Evolutionary conservation across 192 early-diverging fungal genomes (phyloP).

Genomic region (Funneliformis mosseae): DNA sequence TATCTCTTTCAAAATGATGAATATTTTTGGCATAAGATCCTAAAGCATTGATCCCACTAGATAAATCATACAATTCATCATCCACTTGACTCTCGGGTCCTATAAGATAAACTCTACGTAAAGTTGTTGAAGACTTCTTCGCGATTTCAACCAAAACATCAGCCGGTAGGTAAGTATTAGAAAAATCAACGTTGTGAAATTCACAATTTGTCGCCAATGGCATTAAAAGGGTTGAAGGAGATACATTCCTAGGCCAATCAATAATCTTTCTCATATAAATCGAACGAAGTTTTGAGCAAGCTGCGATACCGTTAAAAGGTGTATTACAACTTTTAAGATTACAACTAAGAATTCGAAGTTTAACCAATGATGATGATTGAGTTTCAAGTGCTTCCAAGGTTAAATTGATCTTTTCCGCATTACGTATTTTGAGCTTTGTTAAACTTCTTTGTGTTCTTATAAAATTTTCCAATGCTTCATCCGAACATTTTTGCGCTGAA

Average conservation of each 20-base stretch:
- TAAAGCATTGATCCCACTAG: constrained; percentile 19
- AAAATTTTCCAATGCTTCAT: constrained; percentile 16
- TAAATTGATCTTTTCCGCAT: not conserved
- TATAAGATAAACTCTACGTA: constrained; percentile 6
- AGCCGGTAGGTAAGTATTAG: constrained; percentile 6
- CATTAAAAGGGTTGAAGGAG: constrained; percentile 19
- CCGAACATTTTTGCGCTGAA: not conserved
- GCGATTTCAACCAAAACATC: constrained; percentile 22
- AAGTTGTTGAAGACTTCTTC: constrained; percentile 18
- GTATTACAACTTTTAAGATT: constrained; percentile 5
- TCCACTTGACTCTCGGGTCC: not conserved
- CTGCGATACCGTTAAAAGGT: constrained; percentile 13
- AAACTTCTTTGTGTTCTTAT: not conserved
- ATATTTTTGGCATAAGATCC: constrained; percentile 12
- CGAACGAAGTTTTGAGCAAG: constrained; percentile 18
- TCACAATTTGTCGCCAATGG: constrained; percentile 20
- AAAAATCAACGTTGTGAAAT: constrained; percentile 36
- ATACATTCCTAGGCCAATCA: not conserved
- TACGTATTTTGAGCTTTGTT: constrained; percentile 30
- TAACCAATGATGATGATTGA: constrained; percentile 1
- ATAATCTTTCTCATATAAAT: constrained; percentile 6
- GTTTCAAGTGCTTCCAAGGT: constrained; percentile 1
- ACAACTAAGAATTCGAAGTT: constrained; percentile 27
- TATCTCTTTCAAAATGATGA: constrained; percentile 18
- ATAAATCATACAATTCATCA: not conserved